Evolutionary conservation across 768 basidiomycete genomes (phyloP), one percentile per base, ranked within the genome.

Genomic region (Tylopilus sp.): DNA sequence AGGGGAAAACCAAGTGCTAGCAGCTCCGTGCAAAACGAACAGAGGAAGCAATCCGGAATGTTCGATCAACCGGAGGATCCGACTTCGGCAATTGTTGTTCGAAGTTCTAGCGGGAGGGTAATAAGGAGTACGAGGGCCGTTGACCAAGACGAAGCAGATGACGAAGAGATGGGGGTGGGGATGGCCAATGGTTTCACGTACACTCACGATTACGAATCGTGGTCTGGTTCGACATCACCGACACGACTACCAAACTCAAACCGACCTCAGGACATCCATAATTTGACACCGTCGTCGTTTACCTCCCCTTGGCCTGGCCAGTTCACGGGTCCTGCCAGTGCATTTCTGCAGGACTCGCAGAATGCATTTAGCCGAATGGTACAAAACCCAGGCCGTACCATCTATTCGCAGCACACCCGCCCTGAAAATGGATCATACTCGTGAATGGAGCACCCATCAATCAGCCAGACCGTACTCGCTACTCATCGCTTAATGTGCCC

Each of bases 331-430:
- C 76, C 80, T 25, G 75, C 77, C 2, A 80, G 78, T 47, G 78
- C 73, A 3, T 77, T 78, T 49, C 60, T 79, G 36, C 75, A 73
- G 51, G 78, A 75, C 12, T 65, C 79, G 61, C 65, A 63, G 55
- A 49, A 11, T 50, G 5, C 75, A 6, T 76, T 79, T 60, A 72
- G 72, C 38, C 71, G 70, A 48, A 56, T 60, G 57, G 69, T 40
- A 51, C 74, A 76, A 60, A 81, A 79, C 51, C 74, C 79, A 3
- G 82, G 82, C 50, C 80, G 82, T 57, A 85, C 83, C 26, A 82
- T 84, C 55, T 83, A 84, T 64, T 80, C 82, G 40, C 80, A 81
- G 58, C 69, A 69, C 40, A 65, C 73, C 38, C 69, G 65, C 51
- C 63, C 69, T 43, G 74, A 74, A 51, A 67, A 60, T 17, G 63